Base-by-base conservation (phyloP, 345 rosid species). In the Alliaria petiolata region DNA sequence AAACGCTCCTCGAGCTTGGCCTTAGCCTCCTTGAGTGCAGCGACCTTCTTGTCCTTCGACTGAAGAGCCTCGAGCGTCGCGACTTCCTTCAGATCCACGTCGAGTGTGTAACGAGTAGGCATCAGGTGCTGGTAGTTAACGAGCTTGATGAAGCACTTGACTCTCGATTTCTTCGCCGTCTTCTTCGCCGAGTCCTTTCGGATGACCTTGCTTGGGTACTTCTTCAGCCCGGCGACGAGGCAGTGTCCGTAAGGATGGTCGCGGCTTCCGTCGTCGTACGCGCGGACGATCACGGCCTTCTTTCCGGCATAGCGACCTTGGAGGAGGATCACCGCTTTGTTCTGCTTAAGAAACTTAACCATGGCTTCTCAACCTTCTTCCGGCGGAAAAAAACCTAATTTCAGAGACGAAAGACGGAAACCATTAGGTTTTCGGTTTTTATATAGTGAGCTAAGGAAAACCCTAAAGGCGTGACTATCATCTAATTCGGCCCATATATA, bases 51-150 rank as follows among this genome's bases (percentile, higher is more conserved):
- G 56, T 85, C 89, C 59, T 78, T 83, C 1, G 70, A 62, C 67
- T 70, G 76, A 7, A 85, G 74, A 17, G 68, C 72, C 34, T 85
- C 89, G 1, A 17, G 45, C 14, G 84, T 15, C 4, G 84, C 85
- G 4, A 78, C 80, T 20, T 85, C 89, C 79, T 85, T 85, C 59
- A 85, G 72, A 50, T 85, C 89, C 1, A 85, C 89, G 16, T 85
- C 89, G 5, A 85, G 79, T 4, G 89, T 85, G 83, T 85, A 85
- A 12, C 89, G 85, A 10, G 86, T 85, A 5, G 89, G 89, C 89
- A 85, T 85, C 74, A 85, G 55, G 49, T 85, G 89, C 69, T 79
- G 85, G 65, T 83, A 85, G 36, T 85, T 85, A 5, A 85, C 89
- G 30, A 81, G 53, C 81, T 85, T 85, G 57, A 85, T 36, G 81